Percentiles rank a stretch among this genome's conserved stretches.
phyloP scores from a whole-genome alignment of 768 basidiomycete genomes.

The Cystofilobasidium capitatum region DNA sequence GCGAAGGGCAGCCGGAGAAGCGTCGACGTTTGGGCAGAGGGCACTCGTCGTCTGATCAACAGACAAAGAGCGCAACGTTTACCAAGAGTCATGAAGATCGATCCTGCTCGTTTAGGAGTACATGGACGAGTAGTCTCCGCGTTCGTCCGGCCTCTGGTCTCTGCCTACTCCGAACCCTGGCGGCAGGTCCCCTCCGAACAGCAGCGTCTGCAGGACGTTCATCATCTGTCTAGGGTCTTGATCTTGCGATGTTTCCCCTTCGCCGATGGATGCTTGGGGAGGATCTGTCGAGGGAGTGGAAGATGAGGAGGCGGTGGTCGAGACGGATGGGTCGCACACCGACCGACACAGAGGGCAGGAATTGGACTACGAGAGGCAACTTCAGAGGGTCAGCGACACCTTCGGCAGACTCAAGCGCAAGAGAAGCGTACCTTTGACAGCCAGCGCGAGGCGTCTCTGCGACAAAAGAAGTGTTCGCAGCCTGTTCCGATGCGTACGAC shows the following conservation, averaged over 20 bases:
- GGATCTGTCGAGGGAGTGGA: neutral
- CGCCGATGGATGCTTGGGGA: neutral
- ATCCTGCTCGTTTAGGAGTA: neutral
- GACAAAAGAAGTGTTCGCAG: conserved; percentile 17
- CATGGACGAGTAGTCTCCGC: conserved; percentile 15
- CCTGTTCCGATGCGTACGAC: conserved; percentile 11
- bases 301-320: neutral
- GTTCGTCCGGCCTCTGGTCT: neutral
- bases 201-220: conserved; percentile 6
- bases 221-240: conserved; percentile 8
- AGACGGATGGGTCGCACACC: conserved; percentile 9
- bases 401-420: neutral
- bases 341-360: conserved; percentile 19
- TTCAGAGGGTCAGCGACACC: neutral
- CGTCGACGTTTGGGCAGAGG: neutral
- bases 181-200: neutral
- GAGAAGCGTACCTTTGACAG: conserved; percentile 11
- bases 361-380: conserved; percentile 1
- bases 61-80: neutral
- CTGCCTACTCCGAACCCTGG: neutral
- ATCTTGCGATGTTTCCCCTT: neutral
- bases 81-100: neutral
- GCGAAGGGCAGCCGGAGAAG: neutral
- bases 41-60: too few species aligned
- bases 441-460: conserved; percentile 22